These are phyloP conservation scores for Backusella liffmaniae DNA, from an alignment of 192 early-diverging fungal species.

Conservation along the genomic window DNA sequence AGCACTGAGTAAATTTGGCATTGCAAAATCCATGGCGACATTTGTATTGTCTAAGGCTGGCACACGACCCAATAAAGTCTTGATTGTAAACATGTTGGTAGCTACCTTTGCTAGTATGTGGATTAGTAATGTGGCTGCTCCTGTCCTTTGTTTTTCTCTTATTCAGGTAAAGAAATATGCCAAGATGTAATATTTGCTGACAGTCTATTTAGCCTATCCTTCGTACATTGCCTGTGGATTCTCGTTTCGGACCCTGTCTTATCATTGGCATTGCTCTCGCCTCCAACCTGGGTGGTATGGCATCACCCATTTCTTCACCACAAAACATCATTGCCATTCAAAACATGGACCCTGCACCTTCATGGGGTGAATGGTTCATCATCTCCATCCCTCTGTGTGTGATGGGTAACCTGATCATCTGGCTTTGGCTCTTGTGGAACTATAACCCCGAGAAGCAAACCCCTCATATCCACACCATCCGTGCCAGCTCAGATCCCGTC, in stretches of 20 bases:
- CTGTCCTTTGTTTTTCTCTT: conserved; percentile 93
- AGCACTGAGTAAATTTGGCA: conserved; percentile 92
- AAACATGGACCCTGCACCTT: conserved; percentile 85
- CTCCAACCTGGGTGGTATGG: conserved; percentile 96
- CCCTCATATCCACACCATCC: conserved; percentile 52
- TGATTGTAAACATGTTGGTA: conserved; percentile 94
- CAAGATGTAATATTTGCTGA: not conserved
- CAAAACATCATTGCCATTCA: conserved; percentile 96
- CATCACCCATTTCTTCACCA: conserved; percentile 94
- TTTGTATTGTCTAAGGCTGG: conserved; percentile 89
- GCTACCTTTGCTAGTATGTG: conserved; percentile 98
- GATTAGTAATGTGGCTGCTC: conserved; percentile 97
- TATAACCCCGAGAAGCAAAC: conserved; percentile 75
- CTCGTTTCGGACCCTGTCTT: conserved; percentile 80
- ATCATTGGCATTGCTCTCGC: conserved; percentile 97
- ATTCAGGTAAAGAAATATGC: conserved; percentile 54
- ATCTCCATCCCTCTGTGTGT: conserved; percentile 86
- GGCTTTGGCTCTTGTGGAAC: conserved; percentile 77
- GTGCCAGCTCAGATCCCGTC: conserved; percentile 57
- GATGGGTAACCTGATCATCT: conserved; percentile 76
- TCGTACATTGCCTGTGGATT: conserved; percentile 80
- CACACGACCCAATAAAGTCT: conserved; percentile 76
- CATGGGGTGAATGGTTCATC: conserved; percentile 90
- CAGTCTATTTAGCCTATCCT: conserved; percentile 70
- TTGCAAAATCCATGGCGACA: conserved; percentile 89